Base-by-base conservation (phyloP, 202 grass and related monocot genomes). In the Eragrostis tef region DNA sequence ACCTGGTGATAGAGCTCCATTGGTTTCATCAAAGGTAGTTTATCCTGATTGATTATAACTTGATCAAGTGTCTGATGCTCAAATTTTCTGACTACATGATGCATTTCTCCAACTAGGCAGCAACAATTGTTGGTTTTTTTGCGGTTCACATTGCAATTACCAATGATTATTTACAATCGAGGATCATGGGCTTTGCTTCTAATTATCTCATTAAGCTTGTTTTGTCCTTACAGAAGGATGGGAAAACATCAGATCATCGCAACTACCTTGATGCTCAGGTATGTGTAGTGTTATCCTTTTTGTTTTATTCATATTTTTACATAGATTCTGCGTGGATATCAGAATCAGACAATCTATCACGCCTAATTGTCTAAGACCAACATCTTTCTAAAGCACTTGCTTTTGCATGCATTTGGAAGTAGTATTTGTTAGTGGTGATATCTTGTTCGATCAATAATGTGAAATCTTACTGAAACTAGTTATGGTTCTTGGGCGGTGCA, bases 251-350 rank as follows among this genome's bases (percentile, higher is more conserved):
- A 31, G 96, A 94, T 86, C 89, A 98, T 66, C 1, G 13, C 63
- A 91, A 83, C 74, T 98, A 98, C 45, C 87, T 98, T 50, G 92
- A 98, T 90, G 92, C 90, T 87, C 91, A 93, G 96, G 96, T 98
- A 88, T 77, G 64, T 50, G 74, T 13, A 7, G 19, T 31, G 25
- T 19, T 72, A 16, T n/a, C 45, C 45, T 8, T 73, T 82, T 59
- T 36, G 4, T 73, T 68, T 24, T 44, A 54, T 85, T 76, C 27
- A 2, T 4, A 19, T 29, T 26, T 26, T 24, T 53, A 19, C 27
- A 66, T 61, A 39, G 8, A 22, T 57, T 74, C 29, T 56, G 19
- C 60, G 44, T 19, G 39, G 24, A 73, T 69, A 54, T 53, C 20
- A 9, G 45, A 36, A 20, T 58, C 56, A 71, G 56, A 56, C 46